phyloP scores from a whole-genome alignment of 192 early-diverging fungal species.

The Thamnidium elegans region DNA sequence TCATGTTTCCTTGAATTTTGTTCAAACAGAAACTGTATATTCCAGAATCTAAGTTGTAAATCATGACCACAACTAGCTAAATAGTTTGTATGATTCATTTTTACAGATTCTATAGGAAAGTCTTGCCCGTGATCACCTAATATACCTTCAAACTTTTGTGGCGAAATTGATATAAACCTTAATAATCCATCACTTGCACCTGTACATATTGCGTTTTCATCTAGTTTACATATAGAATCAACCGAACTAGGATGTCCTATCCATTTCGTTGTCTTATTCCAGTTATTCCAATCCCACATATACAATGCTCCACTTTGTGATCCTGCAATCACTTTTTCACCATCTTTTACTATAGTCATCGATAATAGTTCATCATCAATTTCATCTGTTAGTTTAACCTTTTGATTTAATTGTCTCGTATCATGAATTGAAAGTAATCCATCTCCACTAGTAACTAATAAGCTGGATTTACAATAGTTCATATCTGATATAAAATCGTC shows the following conservation, averaged over 20 bases:
- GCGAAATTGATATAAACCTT: conserved; percentile 75
- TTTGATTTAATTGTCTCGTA: conserved; percentile 73
- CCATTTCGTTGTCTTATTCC: conserved; percentile 82
- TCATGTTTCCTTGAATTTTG: neutral
- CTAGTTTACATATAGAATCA: conserved; percentile 79
- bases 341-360: conserved; percentile 68
- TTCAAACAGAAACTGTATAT: conserved; percentile 61
- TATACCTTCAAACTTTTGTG: conserved; percentile 80
- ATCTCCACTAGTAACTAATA: conserved; percentile 87
- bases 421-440: conserved; percentile 89
- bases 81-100: conserved; percentile 62
- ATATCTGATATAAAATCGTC: conserved; percentile 93
- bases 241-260: conserved; percentile 93
- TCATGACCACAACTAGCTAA: conserved; percentile 91
- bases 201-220: conserved; percentile 81
- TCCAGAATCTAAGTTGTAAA: conserved; percentile 86
- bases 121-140: conserved; percentile 83
- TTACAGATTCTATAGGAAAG: conserved; percentile 85
- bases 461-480: conserved; percentile 68
- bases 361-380: conserved; percentile 95
- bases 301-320: conserved; percentile 86
- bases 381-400: conserved; percentile 76
- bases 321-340: conserved; percentile 83
- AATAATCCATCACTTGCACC: conserved; percentile 93
- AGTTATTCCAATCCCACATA: conserved; percentile 85